Evolutionary conservation across 805 yeast genomes (phyloP), one percentile per base, ranked within the genome.

Genomic region (Scheffersomyces spartinae): DNA sequence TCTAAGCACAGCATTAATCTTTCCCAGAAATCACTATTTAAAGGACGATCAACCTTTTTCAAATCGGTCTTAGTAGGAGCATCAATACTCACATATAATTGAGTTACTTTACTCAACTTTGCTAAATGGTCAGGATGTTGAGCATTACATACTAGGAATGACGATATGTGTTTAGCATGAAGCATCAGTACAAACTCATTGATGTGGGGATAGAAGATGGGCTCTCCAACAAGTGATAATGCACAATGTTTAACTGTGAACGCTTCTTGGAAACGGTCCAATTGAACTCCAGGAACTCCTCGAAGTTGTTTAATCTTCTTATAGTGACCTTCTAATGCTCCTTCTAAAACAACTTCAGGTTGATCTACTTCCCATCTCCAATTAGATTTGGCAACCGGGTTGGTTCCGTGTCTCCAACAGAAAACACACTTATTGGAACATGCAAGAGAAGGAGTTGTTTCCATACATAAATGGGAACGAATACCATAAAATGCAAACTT

Each of bases 371-470:
- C 88, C 96, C 96, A 85, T 42, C 95, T 63, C 96, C 96, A 85
- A 34, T 58, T 60, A 32, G 78, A 77, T 15, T 94, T 85, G 10
- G 95, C 95, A 2, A 86, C 95, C 0, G 96, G 96, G 44, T 85
- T 86, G 2, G 95, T 85, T 25, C 96, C 96, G 51, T 85, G 96
- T 48, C 96, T 70, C 96, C 96, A 85, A 55, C 96, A 85, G 45
- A 85, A 85, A 4, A 86, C 95, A 65, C 96, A 85, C 49, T 85
- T 85, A 47, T 85, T 85, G 4, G 95, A 83, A 51, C 96, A 85
- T 6, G 95, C 88, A 31, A 85, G 61, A 1, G 94, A 78, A 1
- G 96, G 96, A 0, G 96, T 85, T 3, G 95, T 73, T 47, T 85
- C 96, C 96, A 85, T 85, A 54, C 96, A 85, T 29, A 88, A 58